phyloP scores from a whole-genome alignment of 2,329 filamentous ascomycete species.

The Mollisia scopiformis region DNA sequence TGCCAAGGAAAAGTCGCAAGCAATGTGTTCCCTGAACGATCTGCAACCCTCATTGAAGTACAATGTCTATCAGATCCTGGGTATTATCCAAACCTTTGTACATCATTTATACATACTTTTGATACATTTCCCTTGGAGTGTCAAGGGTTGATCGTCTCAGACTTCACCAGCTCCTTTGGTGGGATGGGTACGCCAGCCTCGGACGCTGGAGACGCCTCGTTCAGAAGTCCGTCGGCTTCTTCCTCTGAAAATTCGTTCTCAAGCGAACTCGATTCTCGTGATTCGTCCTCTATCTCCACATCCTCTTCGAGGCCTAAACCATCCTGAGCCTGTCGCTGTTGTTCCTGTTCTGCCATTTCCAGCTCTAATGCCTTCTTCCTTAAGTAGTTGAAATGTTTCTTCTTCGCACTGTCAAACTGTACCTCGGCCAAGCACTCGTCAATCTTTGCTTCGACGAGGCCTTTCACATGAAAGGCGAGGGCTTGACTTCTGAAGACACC shows the following conservation, averaged over 20 bases:
- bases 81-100: too few species aligned
- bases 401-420: slow-evolving; percentile 9
- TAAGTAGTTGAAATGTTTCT: slow-evolving; percentile 6
- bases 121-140: background rate
- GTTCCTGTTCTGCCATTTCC: background rate
- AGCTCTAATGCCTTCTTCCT: background rate
- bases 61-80: too few species aligned
- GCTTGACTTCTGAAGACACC: slow-evolving; percentile 77
- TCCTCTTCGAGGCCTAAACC: background rate
- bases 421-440: slow-evolving; percentile 28
- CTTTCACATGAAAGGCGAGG: slow-evolving; percentile 79
- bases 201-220: background rate
- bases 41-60: too few species aligned
- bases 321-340: background rate
- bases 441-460: slow-evolving; percentile 76
- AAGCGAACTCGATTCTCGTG: background rate
- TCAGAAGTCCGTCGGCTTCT: background rate
- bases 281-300: background rate
- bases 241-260: background rate
- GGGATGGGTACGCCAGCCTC: background rate
- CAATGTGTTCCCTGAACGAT: too few species aligned
- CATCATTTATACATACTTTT: background rate
- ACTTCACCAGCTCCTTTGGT: background rate
- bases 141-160: background rate
- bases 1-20: too few species aligned